Conservation (phyloP, 108 stramenopile genomes). For the Licmophora abbreviata region DNA sequence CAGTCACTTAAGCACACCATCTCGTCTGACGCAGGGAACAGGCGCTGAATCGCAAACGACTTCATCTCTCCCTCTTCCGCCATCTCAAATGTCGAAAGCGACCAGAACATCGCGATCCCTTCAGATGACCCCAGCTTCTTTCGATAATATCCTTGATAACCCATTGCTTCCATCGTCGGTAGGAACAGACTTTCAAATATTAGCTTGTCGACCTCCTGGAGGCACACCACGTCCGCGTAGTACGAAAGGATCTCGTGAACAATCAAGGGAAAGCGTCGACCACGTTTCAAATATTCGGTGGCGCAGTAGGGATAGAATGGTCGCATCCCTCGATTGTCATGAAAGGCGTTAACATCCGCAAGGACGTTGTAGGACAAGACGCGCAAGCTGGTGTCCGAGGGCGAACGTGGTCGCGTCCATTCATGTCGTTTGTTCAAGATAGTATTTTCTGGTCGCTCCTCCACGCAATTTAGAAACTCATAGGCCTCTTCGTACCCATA, state of each 20-base stretch:
- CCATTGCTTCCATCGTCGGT: conserved; percentile 16
- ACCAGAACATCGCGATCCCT: conserved; percentile 70
- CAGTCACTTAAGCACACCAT: conserved; percentile 17
- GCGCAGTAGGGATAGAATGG: conserved; percentile 38
- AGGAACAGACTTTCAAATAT: conserved; percentile 17
- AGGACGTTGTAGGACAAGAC: conserved; percentile 72
- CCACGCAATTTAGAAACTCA: conserved; percentile 10
- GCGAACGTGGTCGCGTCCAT: too few relatives aligned
- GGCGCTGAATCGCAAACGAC: conserved; percentile 24
- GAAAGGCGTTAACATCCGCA: conserved; percentile 60
- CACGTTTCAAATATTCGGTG: conserved; percentile 24
- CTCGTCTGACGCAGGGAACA: conserved; percentile 28
- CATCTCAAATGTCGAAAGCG: conserved; percentile 38
- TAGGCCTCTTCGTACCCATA: conserved; percentile 27
- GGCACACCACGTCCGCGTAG: conserved; percentile 55
- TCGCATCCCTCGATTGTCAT: conserved; percentile 15
- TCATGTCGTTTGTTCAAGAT: conserved; percentile 8
- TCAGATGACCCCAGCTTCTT: conserved; percentile 28
- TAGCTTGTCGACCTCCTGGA: conserved; percentile 71
- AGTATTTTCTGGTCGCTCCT: conserved; percentile 16
- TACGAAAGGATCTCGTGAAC: conserved; percentile 61
- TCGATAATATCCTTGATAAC: conserved; percentile 50
- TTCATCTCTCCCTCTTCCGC: conserved; percentile 19
- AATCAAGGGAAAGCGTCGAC: conserved; percentile 56
- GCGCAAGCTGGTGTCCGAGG: conserved; percentile 15